Conservation (phyloP, 2,329 filamentous ascomycete genomes). For the Penicillium crustosum region DNA sequence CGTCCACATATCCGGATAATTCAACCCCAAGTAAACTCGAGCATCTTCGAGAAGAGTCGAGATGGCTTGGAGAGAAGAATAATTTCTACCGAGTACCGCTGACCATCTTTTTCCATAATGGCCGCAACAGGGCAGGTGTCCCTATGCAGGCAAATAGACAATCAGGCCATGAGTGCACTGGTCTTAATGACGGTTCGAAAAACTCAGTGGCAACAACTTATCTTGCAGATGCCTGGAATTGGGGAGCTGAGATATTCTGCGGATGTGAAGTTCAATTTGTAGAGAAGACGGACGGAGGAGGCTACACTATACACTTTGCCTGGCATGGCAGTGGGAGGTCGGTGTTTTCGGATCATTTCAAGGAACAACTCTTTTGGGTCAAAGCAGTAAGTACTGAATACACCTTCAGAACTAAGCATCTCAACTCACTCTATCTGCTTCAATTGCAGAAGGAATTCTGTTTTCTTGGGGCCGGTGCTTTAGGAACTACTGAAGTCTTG, state of each 20-base stretch:
- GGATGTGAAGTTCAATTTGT: conserved; percentile 66
- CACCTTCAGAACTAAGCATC: not conserved
- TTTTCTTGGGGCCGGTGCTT: conserved; percentile 64
- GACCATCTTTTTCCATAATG: conserved; percentile 63
- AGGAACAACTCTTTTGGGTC: conserved; percentile 66
- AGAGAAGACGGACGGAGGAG: conserved; percentile 54
- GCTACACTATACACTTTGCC: conserved; percentile 64
- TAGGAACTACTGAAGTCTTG: conserved; percentile 67
- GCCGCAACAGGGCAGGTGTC: conserved; percentile 63
- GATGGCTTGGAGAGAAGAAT: conserved; percentile 43
- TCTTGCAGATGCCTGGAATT: conserved; percentile 68
- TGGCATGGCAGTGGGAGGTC: conserved; percentile 62
- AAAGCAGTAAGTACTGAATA: conserved; percentile 44
- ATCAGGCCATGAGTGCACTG: conserved; percentile 63
- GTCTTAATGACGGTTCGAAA: conserved; percentile 66
- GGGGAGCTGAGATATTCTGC: conserved; percentile 71
- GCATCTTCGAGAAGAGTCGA: conserved; percentile 6
- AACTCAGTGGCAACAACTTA: conserved; percentile 61
- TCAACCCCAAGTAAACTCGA: conserved; percentile 8
- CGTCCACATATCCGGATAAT: conserved; percentile 11
- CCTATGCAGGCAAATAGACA: conserved; percentile 61
- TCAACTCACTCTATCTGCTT: not conserved
- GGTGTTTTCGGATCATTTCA: conserved; percentile 48
- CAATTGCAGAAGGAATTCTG: conserved; percentile 54
- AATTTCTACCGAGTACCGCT: conserved; percentile 60